phyloP scores from a whole-genome alignment of 805 yeast species.

The Suhomyces sp. region DNA sequence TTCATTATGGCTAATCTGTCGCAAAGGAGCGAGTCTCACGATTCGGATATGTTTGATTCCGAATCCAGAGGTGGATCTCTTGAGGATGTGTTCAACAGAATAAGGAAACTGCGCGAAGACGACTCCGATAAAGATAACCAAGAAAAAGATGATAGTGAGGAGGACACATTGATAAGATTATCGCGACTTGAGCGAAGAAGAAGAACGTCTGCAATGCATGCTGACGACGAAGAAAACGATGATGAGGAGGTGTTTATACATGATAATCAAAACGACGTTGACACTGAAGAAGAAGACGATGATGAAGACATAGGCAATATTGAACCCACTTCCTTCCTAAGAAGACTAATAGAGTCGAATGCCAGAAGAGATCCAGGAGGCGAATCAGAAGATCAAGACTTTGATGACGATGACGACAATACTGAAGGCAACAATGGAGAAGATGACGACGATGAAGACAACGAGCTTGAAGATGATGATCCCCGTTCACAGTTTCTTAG shows the following conservation, averaged over 20 bases:
- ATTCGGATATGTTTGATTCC: neutral
- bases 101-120: neutral
- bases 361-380: slow-evolving; percentile 2
- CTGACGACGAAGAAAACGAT: slow-evolving; percentile 8
- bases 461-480: slow-evolving; percentile 13
- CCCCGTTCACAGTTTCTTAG: slow-evolving; percentile 24
- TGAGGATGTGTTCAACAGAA: neutral
- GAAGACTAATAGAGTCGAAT: slow-evolving; percentile 5
- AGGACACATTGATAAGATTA: slow-evolving; percentile 33
- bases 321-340: slow-evolving; percentile 8
- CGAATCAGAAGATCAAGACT: neutral
- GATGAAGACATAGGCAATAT: slow-evolving; percentile 6
- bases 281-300: slow-evolving; percentile 9
- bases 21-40: neutral
- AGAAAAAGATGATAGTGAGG: slow-evolving; percentile 17
- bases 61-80: neutral
- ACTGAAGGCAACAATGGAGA: slow-evolving; percentile 10
- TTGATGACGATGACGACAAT: slow-evolving; percentile 6
- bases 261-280: slow-evolving; percentile 1
- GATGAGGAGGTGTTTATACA: slow-evolving; percentile 16
- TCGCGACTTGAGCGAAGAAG: slow-evolving; percentile 34
- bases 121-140: neutral
- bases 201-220: slow-evolving; percentile 15
- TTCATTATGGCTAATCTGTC: neutral
- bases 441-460: slow-evolving; percentile 14